Base-by-base conservation (phyloP, 108 stramenopile species). In the Skeletonema marinoi region DNA sequence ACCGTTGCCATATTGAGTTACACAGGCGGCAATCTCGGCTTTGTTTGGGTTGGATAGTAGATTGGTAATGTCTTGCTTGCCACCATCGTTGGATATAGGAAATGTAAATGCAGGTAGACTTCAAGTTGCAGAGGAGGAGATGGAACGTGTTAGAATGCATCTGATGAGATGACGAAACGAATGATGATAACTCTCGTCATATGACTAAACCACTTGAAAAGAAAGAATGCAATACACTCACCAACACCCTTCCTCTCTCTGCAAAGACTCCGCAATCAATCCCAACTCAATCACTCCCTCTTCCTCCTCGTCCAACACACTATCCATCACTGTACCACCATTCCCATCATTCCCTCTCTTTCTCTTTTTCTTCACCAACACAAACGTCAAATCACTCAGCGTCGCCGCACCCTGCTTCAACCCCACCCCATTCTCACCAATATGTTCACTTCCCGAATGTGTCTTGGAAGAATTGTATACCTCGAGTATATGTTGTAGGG, bases 341-440 rank as follows among this genome's bases (percentile, higher is more conserved):
- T 13, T 13, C 50, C 50, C n/a, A n/a, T n/a, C n/a, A n/a, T n/a
- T n/a, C 7, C 50, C 50, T 46, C 4, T 12, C n/a, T n/a, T n/a
- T n/a, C n/a, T 13, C 0, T 19, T 61, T n/a, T 51, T 81, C 58
- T 78, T 72, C 41, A 79, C 83, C 38, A 88, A 69, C 2, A 88
- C 82, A 69, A 88, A 83, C 4, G 78, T 84, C 51, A 84, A 46
- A 30, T 77, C 65, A 17, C 81, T 78, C 14, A 88, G 66, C 4
- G 84, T 78, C 6, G 90, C 91, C 74, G 89, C 90, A 25, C 86
- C 91, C 68, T 92, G 91, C 71, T 92, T 92, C 71, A 89, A 73
- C 9, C 91, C 91, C 25, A 92, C 85, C 10, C 91, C 91, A 66
- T 92, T 92, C 71, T 92, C 91, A 6, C 91, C 91, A 74, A 92